These are phyloP conservation scores for Gonium pectorale DNA, from an alignment of 139 green algal species.

Conservation along the genomic window DNA sequence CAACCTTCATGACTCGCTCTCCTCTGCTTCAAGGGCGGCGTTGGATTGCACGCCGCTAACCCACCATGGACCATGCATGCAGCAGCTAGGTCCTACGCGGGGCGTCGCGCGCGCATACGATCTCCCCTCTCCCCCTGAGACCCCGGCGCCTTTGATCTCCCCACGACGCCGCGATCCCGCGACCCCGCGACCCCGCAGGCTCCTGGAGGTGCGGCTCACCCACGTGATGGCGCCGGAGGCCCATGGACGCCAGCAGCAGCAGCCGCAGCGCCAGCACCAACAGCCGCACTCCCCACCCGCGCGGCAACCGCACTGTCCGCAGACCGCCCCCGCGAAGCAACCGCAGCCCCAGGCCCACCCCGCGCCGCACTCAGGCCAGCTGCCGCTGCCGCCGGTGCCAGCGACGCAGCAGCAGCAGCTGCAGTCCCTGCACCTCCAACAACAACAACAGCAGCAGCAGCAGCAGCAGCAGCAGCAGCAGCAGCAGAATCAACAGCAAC, in stretches of 20 bases:
- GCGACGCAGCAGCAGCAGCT: neutral
- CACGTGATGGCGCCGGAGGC: neutral
- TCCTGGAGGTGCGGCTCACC: neutral
- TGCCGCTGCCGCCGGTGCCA: neutral
- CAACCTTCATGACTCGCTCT: too few relatives aligned
- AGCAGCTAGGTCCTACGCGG: neutral
- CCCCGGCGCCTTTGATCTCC: neutral
- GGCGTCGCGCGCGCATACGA: neutral
- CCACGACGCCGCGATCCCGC: neutral
- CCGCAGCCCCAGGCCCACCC: too few relatives aligned
- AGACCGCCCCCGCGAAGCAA: too few relatives aligned
- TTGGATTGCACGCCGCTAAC: neutral
- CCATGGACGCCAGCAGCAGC: neutral
- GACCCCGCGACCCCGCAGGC: neutral
- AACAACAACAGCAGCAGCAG: neutral
- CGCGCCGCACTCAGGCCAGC: too few relatives aligned
- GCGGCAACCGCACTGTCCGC: too few relatives aligned
- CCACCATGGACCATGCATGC: neutral
- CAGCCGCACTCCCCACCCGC: neutral
- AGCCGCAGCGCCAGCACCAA: neutral
- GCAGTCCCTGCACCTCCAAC: neutral
- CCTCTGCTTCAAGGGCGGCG: too few relatives aligned
- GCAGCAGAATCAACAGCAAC: conserved; percentile 4
- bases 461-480: conserved; percentile 6
- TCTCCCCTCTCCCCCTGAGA: neutral